Conservation (phyloP, 306 rosid species). For the Vigna angularis region DNA sequence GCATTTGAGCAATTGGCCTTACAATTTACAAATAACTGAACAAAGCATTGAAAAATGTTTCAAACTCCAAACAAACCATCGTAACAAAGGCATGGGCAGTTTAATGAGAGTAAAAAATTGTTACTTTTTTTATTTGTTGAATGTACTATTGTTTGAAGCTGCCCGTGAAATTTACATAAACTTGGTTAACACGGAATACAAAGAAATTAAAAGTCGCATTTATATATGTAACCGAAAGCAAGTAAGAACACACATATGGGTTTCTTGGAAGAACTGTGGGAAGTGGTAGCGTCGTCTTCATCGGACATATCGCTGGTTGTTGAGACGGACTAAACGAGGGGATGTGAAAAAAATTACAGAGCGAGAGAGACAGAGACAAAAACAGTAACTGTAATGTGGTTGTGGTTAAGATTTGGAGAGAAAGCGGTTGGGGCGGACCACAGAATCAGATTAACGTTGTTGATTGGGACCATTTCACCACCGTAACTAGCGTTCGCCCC, state of each 20-base stretch:
- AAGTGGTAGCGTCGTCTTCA: constrained; percentile 19
- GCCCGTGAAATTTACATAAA: neutral
- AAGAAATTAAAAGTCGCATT: neutral
- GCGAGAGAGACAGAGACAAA: neutral
- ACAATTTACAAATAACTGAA: neutral
- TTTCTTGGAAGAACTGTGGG: constrained; percentile 40
- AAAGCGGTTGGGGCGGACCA: constrained; percentile 33
- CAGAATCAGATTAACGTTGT: constrained; percentile 23
- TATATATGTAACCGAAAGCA: neutral
- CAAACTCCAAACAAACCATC: neutral
- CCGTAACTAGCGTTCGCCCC: constrained; percentile 35
- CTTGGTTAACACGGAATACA: neutral
- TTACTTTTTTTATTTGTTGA: neutral
- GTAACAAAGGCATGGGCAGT: neutral
- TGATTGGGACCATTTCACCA: constrained; percentile 36
- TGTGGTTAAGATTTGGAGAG: constrained; percentile 39
- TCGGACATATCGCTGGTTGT: constrained; percentile 29
- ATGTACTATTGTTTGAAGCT: constrained; percentile 6
- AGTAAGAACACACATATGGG: constrained; percentile 45
- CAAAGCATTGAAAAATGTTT: neutral
- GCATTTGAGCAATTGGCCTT: constrained; percentile 7
- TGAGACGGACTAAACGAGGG: neutral
- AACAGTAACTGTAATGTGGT: neutral
- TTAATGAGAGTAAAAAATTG: neutral
- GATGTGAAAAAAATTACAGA: neutral